These are phyloP conservation scores for Salix arbutifolia DNA, from an alignment of 345 rosid genomes.

Conservation along the genomic window DNA sequence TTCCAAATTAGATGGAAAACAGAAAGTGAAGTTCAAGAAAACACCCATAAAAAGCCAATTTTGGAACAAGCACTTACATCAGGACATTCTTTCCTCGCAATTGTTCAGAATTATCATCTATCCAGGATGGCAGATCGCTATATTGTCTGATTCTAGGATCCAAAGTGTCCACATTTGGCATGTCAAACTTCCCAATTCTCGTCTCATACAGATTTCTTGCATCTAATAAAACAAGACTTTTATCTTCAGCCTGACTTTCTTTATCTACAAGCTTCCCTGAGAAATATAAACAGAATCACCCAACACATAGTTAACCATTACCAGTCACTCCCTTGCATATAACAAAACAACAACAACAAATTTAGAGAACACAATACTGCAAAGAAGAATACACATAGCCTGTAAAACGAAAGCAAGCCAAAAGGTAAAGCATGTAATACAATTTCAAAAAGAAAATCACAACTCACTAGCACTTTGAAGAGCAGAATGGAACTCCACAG, in stretches of 20 bases:
- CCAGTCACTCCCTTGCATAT: neutral
- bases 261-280: conserved; percentile 33
- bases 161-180: conserved; percentile 64
- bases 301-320: neutral
- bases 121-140: conserved; percentile 85
- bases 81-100: conserved; percentile 69
- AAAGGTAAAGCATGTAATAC: too few relatives aligned
- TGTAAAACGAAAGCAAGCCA: neutral
- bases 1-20: neutral
- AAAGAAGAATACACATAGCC: neutral
- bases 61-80: conserved; percentile 48
- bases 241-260: conserved; percentile 30
- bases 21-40: neutral
- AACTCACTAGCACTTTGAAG: conserved; percentile 59
- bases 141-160: conserved; percentile 88
- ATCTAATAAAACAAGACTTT: conserved; percentile 65
- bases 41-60: conserved; percentile 1
- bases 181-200: conserved; percentile 75
- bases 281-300: conserved; percentile 8
- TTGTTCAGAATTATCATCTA: conserved; percentile 63
- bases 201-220: conserved; percentile 93
- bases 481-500: conserved; percentile 73
- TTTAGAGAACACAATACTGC: neutral
- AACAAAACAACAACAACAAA: neutral
- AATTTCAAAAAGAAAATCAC: neutral